Conservation (phyloP, 495 filamentous ascomycete genomes). For the Aspergillus cristatus region DNA sequence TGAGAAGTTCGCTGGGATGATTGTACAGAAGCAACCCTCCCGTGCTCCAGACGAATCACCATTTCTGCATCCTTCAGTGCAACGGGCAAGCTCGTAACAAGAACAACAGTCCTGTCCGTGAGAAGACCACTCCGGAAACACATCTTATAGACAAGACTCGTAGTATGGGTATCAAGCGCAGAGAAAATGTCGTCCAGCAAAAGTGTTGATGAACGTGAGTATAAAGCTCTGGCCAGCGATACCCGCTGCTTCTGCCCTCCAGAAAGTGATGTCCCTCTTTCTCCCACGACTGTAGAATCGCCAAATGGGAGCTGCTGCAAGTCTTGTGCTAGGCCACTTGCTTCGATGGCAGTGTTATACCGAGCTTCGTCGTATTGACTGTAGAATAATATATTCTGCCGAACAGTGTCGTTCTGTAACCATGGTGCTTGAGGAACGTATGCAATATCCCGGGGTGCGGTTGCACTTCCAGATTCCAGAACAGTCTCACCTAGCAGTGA, state of each 20-base stretch:
- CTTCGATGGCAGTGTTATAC: slow-evolving; percentile 44
- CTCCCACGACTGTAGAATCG: slow-evolving; percentile 55
- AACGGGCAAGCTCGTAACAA: slow-evolving; percentile 55
- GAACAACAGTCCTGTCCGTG: slow-evolving; percentile 47
- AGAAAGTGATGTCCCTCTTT: slow-evolving; percentile 53
- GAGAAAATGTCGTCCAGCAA: slow-evolving; percentile 55
- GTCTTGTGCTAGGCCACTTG: slow-evolving; percentile 52
- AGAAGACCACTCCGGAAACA: slow-evolving; percentile 51
- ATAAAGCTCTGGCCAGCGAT: slow-evolving; percentile 52
- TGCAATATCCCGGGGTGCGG: slow-evolving; percentile 63
- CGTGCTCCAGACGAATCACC: slow-evolving; percentile 32
- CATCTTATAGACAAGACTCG: slow-evolving; percentile 51
- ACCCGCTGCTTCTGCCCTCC: slow-evolving; percentile 60
- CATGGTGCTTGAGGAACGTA: slow-evolving; percentile 72
- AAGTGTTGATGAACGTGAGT: slow-evolving; percentile 49
- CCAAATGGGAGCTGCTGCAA: slow-evolving; percentile 47
- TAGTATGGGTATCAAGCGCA: slow-evolving; percentile 57
- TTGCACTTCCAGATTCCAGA: slow-evolving; percentile 54
- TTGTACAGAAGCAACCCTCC: slow-evolving; percentile 12
- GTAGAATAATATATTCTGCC: slow-evolving; percentile 67
- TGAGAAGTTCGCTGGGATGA: neutral
- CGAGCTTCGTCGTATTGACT: slow-evolving; percentile 48
- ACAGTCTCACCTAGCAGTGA: slow-evolving; percentile 62
- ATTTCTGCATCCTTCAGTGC: slow-evolving; percentile 37
- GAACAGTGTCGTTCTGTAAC: slow-evolving; percentile 72